Base-by-base conservation (phyloP, 1,139 yeast genomes). In the Candida sp. region DNA sequence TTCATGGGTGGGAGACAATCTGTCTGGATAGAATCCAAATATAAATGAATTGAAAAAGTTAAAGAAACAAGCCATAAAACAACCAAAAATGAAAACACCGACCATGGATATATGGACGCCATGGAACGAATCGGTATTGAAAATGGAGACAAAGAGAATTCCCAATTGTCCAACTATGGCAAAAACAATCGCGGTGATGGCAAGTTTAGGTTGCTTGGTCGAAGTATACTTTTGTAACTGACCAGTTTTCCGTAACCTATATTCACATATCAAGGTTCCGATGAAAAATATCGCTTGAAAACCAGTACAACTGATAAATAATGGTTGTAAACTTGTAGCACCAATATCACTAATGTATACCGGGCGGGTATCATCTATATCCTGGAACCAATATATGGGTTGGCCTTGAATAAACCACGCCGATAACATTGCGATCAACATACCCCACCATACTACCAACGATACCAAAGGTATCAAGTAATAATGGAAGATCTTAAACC, bases 311-410 rank as follows among this genome's bases (percentile, higher is more conserved):
- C 87, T 68, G 38, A 90, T 88, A 63, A 90, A 90, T 21, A 89
- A 65, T 1, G 96, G 95, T 58, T 88, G 87, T 43, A 88, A 68
- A 55, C 82, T 82, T 1, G 95, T 86, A 11, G 97, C 96, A 5
- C 91, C 96, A 43, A 89, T 76, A 57, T 89, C 89, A 8, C 96
- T 86, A 41, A 91, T 79, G 63, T 85, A 90, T 5, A 86, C 82
- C 36, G 90, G 86, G 19, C 19, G 19, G 1, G 9, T 5, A 19
- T 12, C 23, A 19, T 27, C 30, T 43, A 64, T 62, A 49, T 77
- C 81, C 73, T 84, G 77, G 60, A 82, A 84, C 42, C 69, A 55
- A 57, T 87, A 86, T 8, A 77, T 70, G 0, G 96, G 96, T 44
- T 77, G 76, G 4, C 97, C 97, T 61, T 87, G 90, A 5, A 73